Conservation (phyloP, 352 stramenopile species). For the Globisporangium nunn region DNA sequence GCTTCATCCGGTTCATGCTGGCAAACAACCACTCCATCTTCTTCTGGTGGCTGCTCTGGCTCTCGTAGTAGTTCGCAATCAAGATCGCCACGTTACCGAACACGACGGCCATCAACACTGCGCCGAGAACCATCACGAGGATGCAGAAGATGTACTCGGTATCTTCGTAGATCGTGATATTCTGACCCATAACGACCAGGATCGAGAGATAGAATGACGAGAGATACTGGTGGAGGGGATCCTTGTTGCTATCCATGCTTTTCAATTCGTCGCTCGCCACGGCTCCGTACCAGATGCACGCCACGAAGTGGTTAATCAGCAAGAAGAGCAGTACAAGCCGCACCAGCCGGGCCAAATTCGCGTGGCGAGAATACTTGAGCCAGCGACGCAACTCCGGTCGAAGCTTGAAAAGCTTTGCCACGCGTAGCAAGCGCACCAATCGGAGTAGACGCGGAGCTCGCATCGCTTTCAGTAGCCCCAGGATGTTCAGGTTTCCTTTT, state of each 20-base stretch:
- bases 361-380: slow-evolving; percentile 76
- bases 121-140: slow-evolving; percentile 56
- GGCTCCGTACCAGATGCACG: slow-evolving; percentile 68
- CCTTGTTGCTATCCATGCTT: slow-evolving; percentile 19
- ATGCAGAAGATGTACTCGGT: slow-evolving; percentile 72
- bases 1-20: slow-evolving; percentile 76
- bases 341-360: slow-evolving; percentile 63
- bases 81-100: slow-evolving; percentile 84
- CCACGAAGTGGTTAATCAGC: slow-evolving; percentile 72
- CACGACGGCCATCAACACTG: slow-evolving; percentile 79
- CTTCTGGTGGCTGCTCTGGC: slow-evolving; percentile 73
- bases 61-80: slow-evolving; percentile 84
- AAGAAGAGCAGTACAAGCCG: slow-evolving; percentile 62
- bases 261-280: slow-evolving; percentile 54
- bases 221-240: slow-evolving; percentile 42
- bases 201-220: slow-evolving; percentile 60
- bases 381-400: slow-evolving; percentile 66
- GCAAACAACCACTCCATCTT: slow-evolving; percentile 87
- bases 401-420: slow-evolving; percentile 72
- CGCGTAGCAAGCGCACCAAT: slow-evolving; percentile 52
- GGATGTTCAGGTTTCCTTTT: slow-evolving; percentile 42
- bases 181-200: slow-evolving; percentile 77
- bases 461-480: slow-evolving; percentile 63
- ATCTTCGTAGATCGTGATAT: slow-evolving; percentile 60
- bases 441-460: slow-evolving; percentile 61